A percentile compares a stretch with the other conserved stretches of the same genome.
phyloP scores from a whole-genome alignment of 306 rosid species.

The Hippophae tibetana region DNA sequence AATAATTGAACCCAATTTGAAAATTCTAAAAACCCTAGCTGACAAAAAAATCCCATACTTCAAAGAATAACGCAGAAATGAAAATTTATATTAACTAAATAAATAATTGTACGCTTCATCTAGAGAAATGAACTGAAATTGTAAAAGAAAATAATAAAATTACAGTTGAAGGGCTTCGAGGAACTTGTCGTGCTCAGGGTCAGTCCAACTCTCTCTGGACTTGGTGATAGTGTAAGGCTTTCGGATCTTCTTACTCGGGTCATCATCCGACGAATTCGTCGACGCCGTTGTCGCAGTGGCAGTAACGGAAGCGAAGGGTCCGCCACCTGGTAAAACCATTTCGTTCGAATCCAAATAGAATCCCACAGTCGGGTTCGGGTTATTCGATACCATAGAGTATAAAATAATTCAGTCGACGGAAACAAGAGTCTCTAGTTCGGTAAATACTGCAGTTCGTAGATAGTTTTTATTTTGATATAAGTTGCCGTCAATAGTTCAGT shows the following conservation, averaged over 20 bases:
- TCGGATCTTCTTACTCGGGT: slow-evolving; percentile 61
- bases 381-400: slow-evolving; percentile 51
- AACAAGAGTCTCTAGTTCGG: too few species aligned
- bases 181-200: slow-evolving; percentile 94
- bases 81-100: background rate
- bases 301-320: slow-evolving; percentile 34
- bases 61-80: background rate
- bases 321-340: slow-evolving; percentile 51
- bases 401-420: background rate
- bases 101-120: background rate
- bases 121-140: background rate
- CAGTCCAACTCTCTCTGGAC: slow-evolving; percentile 98
- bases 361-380: slow-evolving; percentile 52
- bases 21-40: background rate
- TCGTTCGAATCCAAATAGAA: slow-evolving; percentile 53
- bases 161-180: slow-evolving; percentile 97
- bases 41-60: background rate
- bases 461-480: too few species aligned
- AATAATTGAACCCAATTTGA: background rate
- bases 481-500: too few species aligned
- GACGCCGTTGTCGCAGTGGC: slow-evolving; percentile 23
- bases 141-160: background rate
- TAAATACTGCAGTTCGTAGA: too few species aligned
- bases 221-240: slow-evolving; percentile 93
- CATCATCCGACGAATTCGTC: slow-evolving; percentile 42